Evolutionary conservation across 192 early-diverging fungal species (phyloP).

Genomic region (Dissophora ornata): DNA sequence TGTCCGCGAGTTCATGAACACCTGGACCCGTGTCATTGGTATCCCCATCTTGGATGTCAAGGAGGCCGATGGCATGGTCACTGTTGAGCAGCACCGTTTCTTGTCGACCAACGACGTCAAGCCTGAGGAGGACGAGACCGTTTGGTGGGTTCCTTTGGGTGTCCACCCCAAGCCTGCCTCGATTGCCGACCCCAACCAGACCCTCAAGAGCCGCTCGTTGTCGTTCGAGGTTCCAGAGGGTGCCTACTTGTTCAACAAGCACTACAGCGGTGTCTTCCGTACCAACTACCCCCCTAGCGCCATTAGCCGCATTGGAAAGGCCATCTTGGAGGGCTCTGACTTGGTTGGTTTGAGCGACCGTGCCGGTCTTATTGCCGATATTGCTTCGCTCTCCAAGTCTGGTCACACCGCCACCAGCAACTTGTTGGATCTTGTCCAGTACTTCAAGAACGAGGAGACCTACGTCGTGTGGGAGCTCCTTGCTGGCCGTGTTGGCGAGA

Average conservation of each 20-base stretch:
- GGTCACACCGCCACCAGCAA: constrained; percentile 82
- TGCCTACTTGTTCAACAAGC: constrained; percentile 86
- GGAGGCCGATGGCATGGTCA: constrained; percentile 64
- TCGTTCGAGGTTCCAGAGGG: constrained; percentile 64
- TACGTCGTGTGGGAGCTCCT: constrained; percentile 84
- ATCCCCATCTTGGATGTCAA: constrained; percentile 83
- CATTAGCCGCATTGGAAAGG: constrained; percentile 66
- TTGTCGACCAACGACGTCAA: constrained; percentile 84
- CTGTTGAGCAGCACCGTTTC: constrained; percentile 86
- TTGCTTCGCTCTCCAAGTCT: constrained; percentile 78
- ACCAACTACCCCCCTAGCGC: constrained; percentile 77
- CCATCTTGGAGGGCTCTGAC: constrained; percentile 61
- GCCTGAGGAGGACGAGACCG: constrained; percentile 81
- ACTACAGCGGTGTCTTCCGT: constrained; percentile 86
- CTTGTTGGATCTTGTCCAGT: constrained; percentile 79
- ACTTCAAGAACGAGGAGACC: constrained; percentile 81
- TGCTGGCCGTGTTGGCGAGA: constrained; percentile 64
- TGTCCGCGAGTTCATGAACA: constrained; percentile 85
- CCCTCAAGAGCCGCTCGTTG: constrained; percentile 62
- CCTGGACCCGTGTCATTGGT: constrained; percentile 89
- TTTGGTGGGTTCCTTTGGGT: constrained; percentile 92
- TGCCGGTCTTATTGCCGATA: constrained; percentile 87
- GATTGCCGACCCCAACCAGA: constrained; percentile 48
- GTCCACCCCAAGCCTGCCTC: constrained; percentile 53
- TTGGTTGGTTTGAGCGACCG: constrained; percentile 75